Percentiles rank a stretch among this genome's conserved stretches.
Evolutionary conservation across 192 early-diverging fungal species (phyloP).

Genomic region (Chytriomyces confervae): DNA sequence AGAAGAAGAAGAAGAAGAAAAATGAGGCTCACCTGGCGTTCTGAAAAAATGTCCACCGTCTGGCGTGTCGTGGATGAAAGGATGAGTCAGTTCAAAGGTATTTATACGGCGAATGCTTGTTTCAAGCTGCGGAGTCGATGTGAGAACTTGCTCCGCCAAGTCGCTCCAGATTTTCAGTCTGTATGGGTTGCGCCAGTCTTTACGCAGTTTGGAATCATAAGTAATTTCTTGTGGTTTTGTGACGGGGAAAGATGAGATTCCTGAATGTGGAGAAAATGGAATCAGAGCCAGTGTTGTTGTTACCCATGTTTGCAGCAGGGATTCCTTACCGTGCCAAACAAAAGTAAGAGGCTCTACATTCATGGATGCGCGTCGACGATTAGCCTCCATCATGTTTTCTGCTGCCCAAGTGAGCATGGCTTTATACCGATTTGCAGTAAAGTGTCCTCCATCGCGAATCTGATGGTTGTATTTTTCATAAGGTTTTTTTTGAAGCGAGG

Average conservation of each 20-base stretch:
- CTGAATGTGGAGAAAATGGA: too few relatives aligned
- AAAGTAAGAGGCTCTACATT: neutral
- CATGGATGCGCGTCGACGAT: neutral
- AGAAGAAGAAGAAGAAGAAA: neutral
- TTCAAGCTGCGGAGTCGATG: neutral
- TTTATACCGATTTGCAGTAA: neutral
- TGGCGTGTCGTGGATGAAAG: neutral
- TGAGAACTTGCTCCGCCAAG: neutral
- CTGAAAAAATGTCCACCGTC: neutral
- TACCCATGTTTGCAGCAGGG: too few relatives aligned
- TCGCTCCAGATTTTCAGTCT: neutral
- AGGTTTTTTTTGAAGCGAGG: neutral
- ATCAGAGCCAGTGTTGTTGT: too few relatives aligned
- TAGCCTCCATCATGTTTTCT: neutral
- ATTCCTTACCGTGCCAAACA: neutral
- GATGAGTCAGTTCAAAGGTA: neutral
- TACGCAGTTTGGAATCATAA: neutral
- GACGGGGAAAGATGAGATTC: neutral
- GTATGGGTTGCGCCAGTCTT: slow-evolving; percentile 12
- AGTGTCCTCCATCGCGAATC: slow-evolving; percentile 3
- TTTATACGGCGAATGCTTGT: neutral
- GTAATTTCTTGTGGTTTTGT: neutral
- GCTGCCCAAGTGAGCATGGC: neutral
- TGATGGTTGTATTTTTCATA: neutral
- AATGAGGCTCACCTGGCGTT: slow-evolving; percentile 7